phyloP scores from a whole-genome alignment of 2,329 filamentous ascomycete genomes.

The Mycosphaerelloides madeirae region DNA sequence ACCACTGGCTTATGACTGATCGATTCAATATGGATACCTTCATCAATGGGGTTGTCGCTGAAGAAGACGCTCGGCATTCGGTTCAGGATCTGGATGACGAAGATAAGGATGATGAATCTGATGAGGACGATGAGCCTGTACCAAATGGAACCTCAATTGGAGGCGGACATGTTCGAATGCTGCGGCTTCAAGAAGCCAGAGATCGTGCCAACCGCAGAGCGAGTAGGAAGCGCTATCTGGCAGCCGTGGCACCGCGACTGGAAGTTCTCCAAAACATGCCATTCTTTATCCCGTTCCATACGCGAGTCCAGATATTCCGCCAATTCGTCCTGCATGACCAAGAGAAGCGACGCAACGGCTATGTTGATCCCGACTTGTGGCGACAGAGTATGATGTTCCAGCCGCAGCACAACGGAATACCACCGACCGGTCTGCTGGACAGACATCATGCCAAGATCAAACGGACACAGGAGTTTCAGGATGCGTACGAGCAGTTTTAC shows the following conservation, averaged over 20 bases:
- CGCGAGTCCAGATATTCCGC: conserved; percentile 85
- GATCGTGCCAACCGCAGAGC: conserved; percentile 61
- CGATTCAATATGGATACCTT: conserved; percentile 82
- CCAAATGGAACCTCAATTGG: conserved; percentile 26
- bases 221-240: conserved; percentile 66
- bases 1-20: conserved; percentile 92
- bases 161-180: conserved; percentile 13
- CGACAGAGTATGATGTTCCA: conserved; percentile 46
- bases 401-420: conserved; percentile 30
- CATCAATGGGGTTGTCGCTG: conserved; percentile 76
- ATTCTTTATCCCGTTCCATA: conserved; percentile 91
- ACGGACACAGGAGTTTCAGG: conserved; percentile 73
- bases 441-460: conserved; percentile 70
- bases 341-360: conserved; percentile 60
- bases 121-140: conserved; percentile 36
- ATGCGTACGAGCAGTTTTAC: conserved; percentile 82
- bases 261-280: conserved; percentile 95
- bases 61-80: conserved; percentile 73
- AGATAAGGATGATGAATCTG: conserved; percentile 47
- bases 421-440: conserved; percentile 42
- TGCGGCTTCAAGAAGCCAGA: conserved; percentile 50
- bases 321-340: conserved; percentile 88
- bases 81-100: conserved; percentile 61
- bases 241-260: conserved; percentile 75
- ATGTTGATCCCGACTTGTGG: conserved; percentile 70